Base-by-base conservation (phyloP, 1,284 basidiomycete genomes). In the Cryptococcus sp. region DNA sequence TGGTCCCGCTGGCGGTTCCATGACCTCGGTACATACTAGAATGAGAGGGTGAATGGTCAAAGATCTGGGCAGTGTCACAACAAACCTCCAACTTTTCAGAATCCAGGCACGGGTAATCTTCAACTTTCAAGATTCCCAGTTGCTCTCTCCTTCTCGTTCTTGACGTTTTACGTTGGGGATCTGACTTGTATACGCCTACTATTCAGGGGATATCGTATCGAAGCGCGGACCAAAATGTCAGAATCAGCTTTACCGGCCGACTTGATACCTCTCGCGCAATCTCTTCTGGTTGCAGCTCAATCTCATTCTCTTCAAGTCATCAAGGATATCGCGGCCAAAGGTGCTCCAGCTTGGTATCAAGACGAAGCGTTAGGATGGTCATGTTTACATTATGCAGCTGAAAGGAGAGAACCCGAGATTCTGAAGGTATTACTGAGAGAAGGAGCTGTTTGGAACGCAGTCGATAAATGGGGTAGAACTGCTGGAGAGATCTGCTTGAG, bases 381-480 rank as follows among this genome's bases (percentile, higher is more conserved):
- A 5, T 82, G 86, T 8, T 77, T 98, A 48, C 95, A 98, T 71
- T 93, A 90, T 43, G 95, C 94, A 2, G 90, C 89, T 0, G 90
- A 88, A 63, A 76, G 82, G 37, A 84, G 86, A 58, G 82, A 88
- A 62, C 73, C 80, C 2, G 79, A 82, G 7, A 76, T 93, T 4
- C 80, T 89, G 6, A 80, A 82, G 55, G 68, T 83, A 4, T 79
- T 98, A 44, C 80, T 98, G 34, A 80, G 85, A n/a, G 81, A 84
- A 52, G 93, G 95, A 2, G 93, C 91, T 0, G 72, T 93, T 0
- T 98, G 95, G 95, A 97, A 96, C 73, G 83, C 88, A 58, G 89
- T 89, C 58, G 90, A 94, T 70, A 81, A 84, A 57, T 76, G 86
- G 58, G 84, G 85, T 42, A 84, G 88, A 65, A 93, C 89, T 5